A percentile compares a stretch with the other conserved stretches of the same genome.
Evolutionary conservation across 208 protist genomes (phyloP).

Genomic region (Trypanosoma congolense): DNA sequence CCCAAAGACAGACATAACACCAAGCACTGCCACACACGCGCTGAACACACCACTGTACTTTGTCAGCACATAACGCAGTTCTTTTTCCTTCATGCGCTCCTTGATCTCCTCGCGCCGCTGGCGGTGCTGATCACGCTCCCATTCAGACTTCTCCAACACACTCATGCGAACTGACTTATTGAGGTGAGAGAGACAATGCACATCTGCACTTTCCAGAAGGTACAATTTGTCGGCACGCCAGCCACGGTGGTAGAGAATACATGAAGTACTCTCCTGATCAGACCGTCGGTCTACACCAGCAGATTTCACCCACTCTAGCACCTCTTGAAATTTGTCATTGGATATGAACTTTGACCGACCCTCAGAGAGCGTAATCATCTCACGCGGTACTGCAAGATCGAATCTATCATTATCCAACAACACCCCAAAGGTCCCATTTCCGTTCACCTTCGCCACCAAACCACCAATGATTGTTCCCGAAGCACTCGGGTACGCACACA

Average conservation of each 20-base stretch:
- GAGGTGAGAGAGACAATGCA: slow-evolving; percentile 62
- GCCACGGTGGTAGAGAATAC: slow-evolving; percentile 72
- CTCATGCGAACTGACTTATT: slow-evolving; percentile 73
- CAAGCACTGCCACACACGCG: slow-evolving; percentile 73
- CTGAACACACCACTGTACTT: slow-evolving; percentile 87
- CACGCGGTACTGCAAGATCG: slow-evolving; percentile 64
- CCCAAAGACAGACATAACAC: slow-evolving; percentile 80
- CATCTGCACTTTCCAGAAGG: slow-evolving; percentile 68
- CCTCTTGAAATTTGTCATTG: slow-evolving; percentile 45
- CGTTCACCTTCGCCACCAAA: slow-evolving; percentile 72
- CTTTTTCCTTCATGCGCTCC: slow-evolving; percentile 82
- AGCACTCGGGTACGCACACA: slow-evolving; percentile 3
- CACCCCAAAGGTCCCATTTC: slow-evolving; percentile 68
- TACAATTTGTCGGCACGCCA: slow-evolving; percentile 83
- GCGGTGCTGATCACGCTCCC: slow-evolving; percentile 82
- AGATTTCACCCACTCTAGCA: slow-evolving; percentile 74
- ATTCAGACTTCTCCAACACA: slow-evolving; percentile 86
- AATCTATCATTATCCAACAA: slow-evolving; percentile 84
- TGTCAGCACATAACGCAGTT: slow-evolving; percentile 70
- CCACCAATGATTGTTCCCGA: slow-evolving; percentile 44
- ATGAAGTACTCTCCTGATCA: slow-evolving; percentile 73
- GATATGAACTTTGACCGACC: slow-evolving; percentile 48
- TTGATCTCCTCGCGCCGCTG: slow-evolving; percentile 79
- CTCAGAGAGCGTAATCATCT: slow-evolving; percentile 56
- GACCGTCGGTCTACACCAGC: slow-evolving; percentile 51